These are phyloP conservation scores for Rhypophila decipiens DNA, from an alignment of 495 filamentous ascomycete species.

Conservation along the genomic window DNA sequence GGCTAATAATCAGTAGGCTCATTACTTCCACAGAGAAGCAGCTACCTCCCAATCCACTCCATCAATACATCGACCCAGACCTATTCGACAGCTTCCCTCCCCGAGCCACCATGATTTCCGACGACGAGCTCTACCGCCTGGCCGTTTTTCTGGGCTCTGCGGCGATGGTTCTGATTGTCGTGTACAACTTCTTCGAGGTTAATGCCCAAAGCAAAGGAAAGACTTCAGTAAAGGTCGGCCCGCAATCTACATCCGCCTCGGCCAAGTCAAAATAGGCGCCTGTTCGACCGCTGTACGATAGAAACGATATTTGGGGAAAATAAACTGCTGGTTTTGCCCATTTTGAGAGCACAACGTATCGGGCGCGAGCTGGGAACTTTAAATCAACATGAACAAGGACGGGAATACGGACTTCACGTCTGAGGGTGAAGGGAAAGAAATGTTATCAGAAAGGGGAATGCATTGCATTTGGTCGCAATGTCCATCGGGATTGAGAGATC, in stretches of 20 bases:
- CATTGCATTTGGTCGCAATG: too few relatives aligned
- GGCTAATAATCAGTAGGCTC: not conserved
- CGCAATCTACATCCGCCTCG: conserved; percentile 42
- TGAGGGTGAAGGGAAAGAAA: too few relatives aligned
- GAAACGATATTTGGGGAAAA: too few relatives aligned
- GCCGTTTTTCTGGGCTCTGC: conserved; percentile 89
- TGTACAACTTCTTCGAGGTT: conserved; percentile 97
- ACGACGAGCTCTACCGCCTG: conserved; percentile 75
- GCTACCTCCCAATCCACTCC: not conserved
- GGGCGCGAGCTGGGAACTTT: not conserved
- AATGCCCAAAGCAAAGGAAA: conserved; percentile 64
- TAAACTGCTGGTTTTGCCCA: not conserved
- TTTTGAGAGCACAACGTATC: not conserved
- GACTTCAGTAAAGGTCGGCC: conserved; percentile 52
- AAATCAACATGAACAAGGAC: not conserved
- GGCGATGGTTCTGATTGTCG: conserved; percentile 87
- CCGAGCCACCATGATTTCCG: conserved; percentile 65
- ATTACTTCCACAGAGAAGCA: too few relatives aligned
- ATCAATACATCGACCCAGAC: not conserved
- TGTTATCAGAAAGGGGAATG: too few relatives aligned
- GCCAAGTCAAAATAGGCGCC: conserved; percentile 18
- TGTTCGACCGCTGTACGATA: not conserved
- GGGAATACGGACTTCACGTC: too few relatives aligned
- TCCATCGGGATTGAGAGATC: too few relatives aligned
- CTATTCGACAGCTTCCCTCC: conserved; percentile 47